phyloP scores from a whole-genome alignment of 371 early-diverging fungal species.

The Rhizopus delemar region DNA sequence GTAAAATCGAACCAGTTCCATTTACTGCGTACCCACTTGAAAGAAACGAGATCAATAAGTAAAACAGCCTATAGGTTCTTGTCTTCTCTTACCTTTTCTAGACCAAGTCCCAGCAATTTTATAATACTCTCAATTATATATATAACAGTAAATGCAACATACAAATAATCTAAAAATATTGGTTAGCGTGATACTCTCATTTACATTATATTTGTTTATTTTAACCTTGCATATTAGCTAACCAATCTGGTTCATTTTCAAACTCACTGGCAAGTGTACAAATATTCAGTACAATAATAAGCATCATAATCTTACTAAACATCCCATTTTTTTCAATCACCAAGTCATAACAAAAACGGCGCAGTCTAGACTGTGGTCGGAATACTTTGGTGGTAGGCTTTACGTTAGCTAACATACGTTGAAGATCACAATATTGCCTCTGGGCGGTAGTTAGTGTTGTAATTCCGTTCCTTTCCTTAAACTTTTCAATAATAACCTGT shows the following conservation, averaged over 20 bases:
- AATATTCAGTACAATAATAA: conserved; percentile 49
- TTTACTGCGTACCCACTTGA: conserved; percentile 56
- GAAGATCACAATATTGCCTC: conserved; percentile 58
- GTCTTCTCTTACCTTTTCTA: conserved; percentile 48
- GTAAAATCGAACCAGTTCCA: conserved; percentile 60
- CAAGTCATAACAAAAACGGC: conserved; percentile 54
- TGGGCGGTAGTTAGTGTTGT: conserved; percentile 57
- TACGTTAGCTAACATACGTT: conserved; percentile 53
- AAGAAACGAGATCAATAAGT: not conserved
- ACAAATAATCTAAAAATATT: conserved; percentile 43
- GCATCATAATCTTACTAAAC: conserved; percentile 54
- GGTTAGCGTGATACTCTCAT: not conserved
- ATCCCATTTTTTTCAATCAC: conserved; percentile 54
- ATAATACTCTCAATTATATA: conserved; percentile 52
- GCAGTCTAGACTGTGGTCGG: conserved; percentile 44
- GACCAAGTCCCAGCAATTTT: conserved; percentile 54
- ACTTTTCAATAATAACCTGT: conserved; percentile 61
- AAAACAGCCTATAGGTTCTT: not conserved
- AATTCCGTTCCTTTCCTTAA: conserved; percentile 61
- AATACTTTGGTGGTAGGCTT: conserved; percentile 57
- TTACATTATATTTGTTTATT: not conserved
- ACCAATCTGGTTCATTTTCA: conserved; percentile 46
- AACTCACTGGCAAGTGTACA: conserved; percentile 34
- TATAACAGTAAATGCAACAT: conserved; percentile 46
- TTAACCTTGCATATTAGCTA: conserved; percentile 47